Conservation (phyloP, 108 stramenopile species). For the Seminavis robusta region DNA sequence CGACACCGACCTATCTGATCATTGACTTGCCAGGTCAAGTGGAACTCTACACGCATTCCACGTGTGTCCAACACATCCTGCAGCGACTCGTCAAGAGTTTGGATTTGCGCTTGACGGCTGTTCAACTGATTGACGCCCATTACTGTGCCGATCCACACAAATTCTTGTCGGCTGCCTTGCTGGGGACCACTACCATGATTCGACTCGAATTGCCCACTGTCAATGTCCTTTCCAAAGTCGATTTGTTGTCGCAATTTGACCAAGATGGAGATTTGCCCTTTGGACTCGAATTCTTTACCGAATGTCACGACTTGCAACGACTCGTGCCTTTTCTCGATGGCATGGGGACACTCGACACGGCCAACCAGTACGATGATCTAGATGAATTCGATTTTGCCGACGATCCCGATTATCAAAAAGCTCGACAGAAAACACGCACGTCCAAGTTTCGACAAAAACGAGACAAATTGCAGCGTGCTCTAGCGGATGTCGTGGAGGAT, state of each 20-base stretch:
- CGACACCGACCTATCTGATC: conserved; percentile 61
- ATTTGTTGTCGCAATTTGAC: conserved; percentile 50
- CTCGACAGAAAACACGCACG: conserved; percentile 38
- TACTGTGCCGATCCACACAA: conserved; percentile 88
- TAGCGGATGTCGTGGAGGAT: conserved; percentile 81
- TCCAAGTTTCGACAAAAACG: conserved; percentile 61
- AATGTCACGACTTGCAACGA: conserved; percentile 73
- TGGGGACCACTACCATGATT: conserved; percentile 92
- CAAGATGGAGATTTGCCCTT: conserved; percentile 43
- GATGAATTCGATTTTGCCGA: conserved; percentile 45
- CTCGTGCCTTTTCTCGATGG: conserved; percentile 70
- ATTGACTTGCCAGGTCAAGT: conserved; percentile 98
- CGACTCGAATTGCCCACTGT: conserved; percentile 95
- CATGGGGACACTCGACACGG: conserved; percentile 16
- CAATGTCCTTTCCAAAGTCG: conserved; percentile 94
- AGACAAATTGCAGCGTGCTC: conserved; percentile 50
- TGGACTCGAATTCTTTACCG: conserved; percentile 75
- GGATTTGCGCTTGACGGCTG: conserved; percentile 85
- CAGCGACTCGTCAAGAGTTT: conserved; percentile 57
- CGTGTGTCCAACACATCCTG: conserved; percentile 63
- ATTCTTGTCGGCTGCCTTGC: conserved; percentile 91
- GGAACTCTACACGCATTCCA: conserved; percentile 93
- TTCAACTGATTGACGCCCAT: conserved; percentile 95
- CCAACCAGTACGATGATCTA: conserved; percentile 9
- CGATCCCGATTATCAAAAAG: conserved; percentile 73